A percentile compares a stretch with the other conserved stretches of the same genome.
These are phyloP conservation scores for Forsythia suspensa DNA, from an alignment of 257 asterid genomes.

Conservation along the genomic window DNA sequence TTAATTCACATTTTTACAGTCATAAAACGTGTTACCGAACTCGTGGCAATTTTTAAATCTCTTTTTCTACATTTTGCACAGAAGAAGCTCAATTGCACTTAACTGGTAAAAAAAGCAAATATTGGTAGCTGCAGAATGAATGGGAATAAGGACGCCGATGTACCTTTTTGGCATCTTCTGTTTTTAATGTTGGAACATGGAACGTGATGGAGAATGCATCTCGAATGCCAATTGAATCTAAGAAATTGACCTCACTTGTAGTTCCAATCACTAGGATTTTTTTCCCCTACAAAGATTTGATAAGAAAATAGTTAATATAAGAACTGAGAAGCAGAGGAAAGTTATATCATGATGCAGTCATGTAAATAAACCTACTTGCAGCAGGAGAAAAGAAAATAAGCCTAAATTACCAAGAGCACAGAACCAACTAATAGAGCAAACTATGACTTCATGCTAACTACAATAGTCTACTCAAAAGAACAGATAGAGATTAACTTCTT, in stretches of 20 bases:
- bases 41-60: background rate
- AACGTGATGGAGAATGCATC: constrained; percentile 83
- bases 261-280: constrained; percentile 91
- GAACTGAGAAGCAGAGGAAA: constrained; percentile 5
- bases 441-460: background rate
- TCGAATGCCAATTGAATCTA: constrained; percentile 77
- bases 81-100: background rate
- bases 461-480: background rate
- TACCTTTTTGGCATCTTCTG: constrained; percentile 88
- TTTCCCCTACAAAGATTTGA: constrained; percentile 61
- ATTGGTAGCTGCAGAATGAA: background rate
- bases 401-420: background rate
- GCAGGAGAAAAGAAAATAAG: background rate
- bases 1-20: background rate
- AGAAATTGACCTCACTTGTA: constrained; percentile 80
- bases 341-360: background rate
- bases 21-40: background rate
- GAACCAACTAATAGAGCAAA: background rate
- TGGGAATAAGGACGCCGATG: constrained; percentile 13
- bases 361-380: background rate
- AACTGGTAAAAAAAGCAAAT: background rate
- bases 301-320: background rate
- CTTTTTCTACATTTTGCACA: background rate
- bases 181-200: constrained; percentile 77
- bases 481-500: background rate